Conservation (phyloP, 768 basidiomycete genomes). For the Tylopilus felleus region DNA sequence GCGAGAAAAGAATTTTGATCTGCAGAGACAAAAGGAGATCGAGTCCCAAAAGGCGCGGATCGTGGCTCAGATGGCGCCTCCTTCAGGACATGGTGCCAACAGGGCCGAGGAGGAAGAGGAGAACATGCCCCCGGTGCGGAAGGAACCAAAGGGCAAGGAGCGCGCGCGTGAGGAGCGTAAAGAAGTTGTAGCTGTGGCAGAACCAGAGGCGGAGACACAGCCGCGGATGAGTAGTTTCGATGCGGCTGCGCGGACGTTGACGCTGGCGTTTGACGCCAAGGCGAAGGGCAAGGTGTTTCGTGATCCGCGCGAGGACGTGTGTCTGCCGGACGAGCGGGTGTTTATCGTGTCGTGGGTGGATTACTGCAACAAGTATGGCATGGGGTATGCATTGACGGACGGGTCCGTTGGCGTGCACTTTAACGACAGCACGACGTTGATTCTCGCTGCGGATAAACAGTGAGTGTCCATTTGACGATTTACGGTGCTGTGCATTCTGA, state of each 20-base stretch:
- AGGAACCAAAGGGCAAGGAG: conserved; percentile 32
- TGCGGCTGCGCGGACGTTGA: conserved; percentile 50
- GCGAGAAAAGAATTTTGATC: conserved; percentile 39
- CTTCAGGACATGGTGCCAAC: conserved; percentile 22
- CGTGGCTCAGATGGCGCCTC: conserved; percentile 88
- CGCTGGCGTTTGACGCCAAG: conserved; percentile 66
- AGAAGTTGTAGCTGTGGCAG: conserved; percentile 9
- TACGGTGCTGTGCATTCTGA: neutral
- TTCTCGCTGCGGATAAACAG: conserved; percentile 85
- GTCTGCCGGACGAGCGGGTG: conserved; percentile 64
- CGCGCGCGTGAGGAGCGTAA: conserved; percentile 24
- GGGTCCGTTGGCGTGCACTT: conserved; percentile 95
- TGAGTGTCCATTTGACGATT: conserved; percentile 37
- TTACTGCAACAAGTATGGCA: conserved; percentile 99
- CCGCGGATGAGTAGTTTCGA: conserved; percentile 60
- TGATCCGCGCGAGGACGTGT: conserved; percentile 54
- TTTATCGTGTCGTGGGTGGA: conserved; percentile 99
- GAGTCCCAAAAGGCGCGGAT: conserved; percentile 91
- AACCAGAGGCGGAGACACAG: conserved; percentile 23
- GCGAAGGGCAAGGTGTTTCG: conserved; percentile 61
- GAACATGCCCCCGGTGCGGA: conserved; percentile 32
- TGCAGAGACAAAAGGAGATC: conserved; percentile 63
- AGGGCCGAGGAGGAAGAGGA: conserved; percentile 35
- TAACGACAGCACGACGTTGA: conserved; percentile 88
- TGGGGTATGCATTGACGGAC: conserved; percentile 96